Evolutionary conservation across 257 asterid species (phyloP), one percentile per base, ranked within the genome.

Genomic region (Fraxinus pennsylvanica): DNA sequence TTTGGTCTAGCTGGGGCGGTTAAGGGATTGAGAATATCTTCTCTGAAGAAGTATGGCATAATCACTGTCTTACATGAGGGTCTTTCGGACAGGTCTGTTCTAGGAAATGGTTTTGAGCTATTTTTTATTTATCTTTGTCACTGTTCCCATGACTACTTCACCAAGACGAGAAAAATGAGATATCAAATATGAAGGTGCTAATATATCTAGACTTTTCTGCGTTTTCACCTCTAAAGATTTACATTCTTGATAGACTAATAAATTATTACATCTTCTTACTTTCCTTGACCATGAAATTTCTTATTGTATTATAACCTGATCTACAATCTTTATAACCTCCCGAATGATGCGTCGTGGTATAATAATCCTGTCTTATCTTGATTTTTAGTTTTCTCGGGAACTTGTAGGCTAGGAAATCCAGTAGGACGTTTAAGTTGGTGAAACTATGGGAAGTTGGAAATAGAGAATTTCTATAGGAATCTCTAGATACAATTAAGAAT

Each of bases 1-100:
- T 95, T 95, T 92, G 99, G 99, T 72, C 90, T 93, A 71, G 97
- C 98, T 81, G 99, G 99, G 61, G 94, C 86, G 76, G 96, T 95
- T 3, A 93, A 92, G 90, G 99, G 99, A 71, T 95, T 92, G 80
- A 83, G 93, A 85, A 89, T 95, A 79, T 82, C 98, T 80, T 88
- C 87, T 84, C 85, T 95, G 80, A 93, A 91, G 90, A 95, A 92
- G 89, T 92, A 91, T 86, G 91, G 88, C 83, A 86, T 95, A 78
- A 84, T 76, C 74, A 82, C 86, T 30, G 88, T 88, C 71, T 81
- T 95, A 83, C 86, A 86, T 68, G 97, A 89, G 77, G 97, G 93
- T 84, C 90, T 93, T 82, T 83, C 85, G 41, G 95, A 95, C 91
- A 95, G 98, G 99, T 95, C 22, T 65, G 86, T 70, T 41, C 57